These are phyloP conservation scores for Neurospora africana DNA, from an alignment of 495 filamentous ascomycete genomes.

Conservation along the genomic window DNA sequence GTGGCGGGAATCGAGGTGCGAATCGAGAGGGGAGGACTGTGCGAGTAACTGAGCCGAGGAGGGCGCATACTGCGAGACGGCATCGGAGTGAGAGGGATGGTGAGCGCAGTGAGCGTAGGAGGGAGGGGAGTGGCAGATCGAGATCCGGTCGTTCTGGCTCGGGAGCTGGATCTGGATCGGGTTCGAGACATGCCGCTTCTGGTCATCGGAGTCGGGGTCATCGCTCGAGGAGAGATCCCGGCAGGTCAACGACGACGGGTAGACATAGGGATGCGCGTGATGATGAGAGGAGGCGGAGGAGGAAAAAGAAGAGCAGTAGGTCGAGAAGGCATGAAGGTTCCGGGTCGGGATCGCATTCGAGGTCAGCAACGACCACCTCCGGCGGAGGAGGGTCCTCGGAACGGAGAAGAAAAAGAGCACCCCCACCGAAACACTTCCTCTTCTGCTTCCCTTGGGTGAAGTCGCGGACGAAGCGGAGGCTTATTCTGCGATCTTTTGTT, in stretches of 20 bases:
- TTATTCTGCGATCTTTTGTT: constrained; percentile 48
- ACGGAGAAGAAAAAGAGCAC: background rate
- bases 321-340: background rate
- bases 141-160: background rate
- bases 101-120: constrained; percentile 10
- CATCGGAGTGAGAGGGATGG: constrained; percentile 15
- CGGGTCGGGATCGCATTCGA: background rate
- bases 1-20: background rate
- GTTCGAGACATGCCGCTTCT: background rate
- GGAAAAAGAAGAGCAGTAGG: constrained; percentile 2
- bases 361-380: background rate
- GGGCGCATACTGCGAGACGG: background rate
- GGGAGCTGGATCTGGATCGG: background rate
- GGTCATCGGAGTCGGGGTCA: background rate
- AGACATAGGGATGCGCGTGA: background rate
- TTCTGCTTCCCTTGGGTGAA: constrained; percentile 45
- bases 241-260: background rate
- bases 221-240: background rate
- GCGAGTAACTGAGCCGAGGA: background rate
- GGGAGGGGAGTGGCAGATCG: constrained; percentile 10
- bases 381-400: background rate
- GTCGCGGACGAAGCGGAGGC: constrained; percentile 40
- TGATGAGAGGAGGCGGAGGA: constrained; percentile 1
- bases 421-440: constrained; percentile 32
- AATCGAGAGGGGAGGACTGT: background rate